These are phyloP conservation scores for Talaromyces stipitatus DNA, from an alignment of 495 filamentous ascomycete species.

Conservation along the genomic window DNA sequence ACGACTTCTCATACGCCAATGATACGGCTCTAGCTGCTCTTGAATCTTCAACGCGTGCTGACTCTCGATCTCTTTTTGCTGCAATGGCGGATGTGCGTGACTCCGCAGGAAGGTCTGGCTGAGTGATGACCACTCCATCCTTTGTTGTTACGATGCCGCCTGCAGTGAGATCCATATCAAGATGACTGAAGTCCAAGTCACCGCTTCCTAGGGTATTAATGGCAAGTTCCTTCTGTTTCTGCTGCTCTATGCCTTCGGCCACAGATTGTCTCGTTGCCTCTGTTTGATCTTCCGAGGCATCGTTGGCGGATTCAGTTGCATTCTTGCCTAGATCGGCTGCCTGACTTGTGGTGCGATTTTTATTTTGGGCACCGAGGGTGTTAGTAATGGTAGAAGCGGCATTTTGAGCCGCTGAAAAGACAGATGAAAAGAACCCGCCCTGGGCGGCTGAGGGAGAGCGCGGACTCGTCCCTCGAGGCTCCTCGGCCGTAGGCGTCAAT, in stretches of 20 bases:
- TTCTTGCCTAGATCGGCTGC: conserved; percentile 19
- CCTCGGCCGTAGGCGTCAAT: conserved; percentile 65
- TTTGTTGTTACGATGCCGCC: conserved; percentile 31
- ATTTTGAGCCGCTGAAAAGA: conserved; percentile 90
- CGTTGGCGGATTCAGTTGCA: conserved; percentile 5
- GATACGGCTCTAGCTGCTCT: conserved; percentile 53
- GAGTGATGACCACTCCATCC: conserved; percentile 34
- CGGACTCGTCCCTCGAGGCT: conserved; percentile 42
- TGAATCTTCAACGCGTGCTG: conserved; percentile 49
- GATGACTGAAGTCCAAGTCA: conserved; percentile 76
- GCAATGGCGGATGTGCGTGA: conserved; percentile 32
- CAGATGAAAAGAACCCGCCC: conserved; percentile 82
- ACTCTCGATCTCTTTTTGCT: conserved; percentile 42
- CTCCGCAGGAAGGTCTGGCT: conserved; percentile 23
- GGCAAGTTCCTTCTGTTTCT: conserved; percentile 61
- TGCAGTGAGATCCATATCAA: conserved; percentile 42
- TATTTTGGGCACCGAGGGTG: conserved; percentile 58
- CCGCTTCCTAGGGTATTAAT: conserved; percentile 87
- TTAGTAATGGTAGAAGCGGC: conserved; percentile 82
- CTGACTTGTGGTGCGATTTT: conserved; percentile 25
- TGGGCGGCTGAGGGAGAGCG: conserved; percentile 25
- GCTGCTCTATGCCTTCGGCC: conserved; percentile 15
- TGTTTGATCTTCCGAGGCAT: conserved; percentile 11
- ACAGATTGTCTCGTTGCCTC: conserved; percentile 15
- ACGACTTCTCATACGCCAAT: conserved; percentile 50